Base-by-base conservation (phyloP, 176 grass and related monocot species). In the Carex kokanica region DNA sequence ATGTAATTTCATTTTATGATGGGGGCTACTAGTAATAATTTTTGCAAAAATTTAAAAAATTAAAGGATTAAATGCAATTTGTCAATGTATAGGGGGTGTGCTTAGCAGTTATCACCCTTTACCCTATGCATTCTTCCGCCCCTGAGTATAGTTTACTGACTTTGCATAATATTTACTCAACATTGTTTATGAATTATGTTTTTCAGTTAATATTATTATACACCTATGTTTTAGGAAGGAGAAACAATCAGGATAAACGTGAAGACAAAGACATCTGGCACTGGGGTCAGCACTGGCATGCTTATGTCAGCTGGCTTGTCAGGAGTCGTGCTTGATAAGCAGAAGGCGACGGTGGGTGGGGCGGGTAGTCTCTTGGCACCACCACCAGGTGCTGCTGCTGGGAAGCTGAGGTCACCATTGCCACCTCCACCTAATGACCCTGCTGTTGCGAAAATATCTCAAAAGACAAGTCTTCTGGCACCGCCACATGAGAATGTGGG, bases 241-340 rank as follows among this genome's bases (percentile, higher is more conserved):
- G 97, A 99, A 92, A 99, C 97, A 47, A 99, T 99, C 65, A 89
- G 88, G 83, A 99, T 99, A 95, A 99, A 86, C 85, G 93, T 99
- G 27, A 99, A 99, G 86, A 99, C 93, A 78, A 99, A 96, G 81
- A 61, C 80, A 85, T 83, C 97, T 81, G 14, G 34, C 47, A 65
- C 40, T 51, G 41, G 21, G 17, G 66, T 78, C 59, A 91, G 93
- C 86, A 62, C 86, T 84, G 93, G 93, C 47, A 99, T 91, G 93
- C 91, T 99, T 86, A 88, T 91, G 47, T 74, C 89, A 83, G 86
- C 91, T 85, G 88, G 92, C 63, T 81, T 94, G 78, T 90, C 88
- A 75, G 94, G 88, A 86, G 94, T 86, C 12, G 64, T 64, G 43
- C 68, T 27, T 15, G 58, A 79, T 61, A 95, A 92, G 83, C 89